Conservation (phyloP, 2,329 filamentous ascomycete species). For the Paradendryphiella salina region DNA sequence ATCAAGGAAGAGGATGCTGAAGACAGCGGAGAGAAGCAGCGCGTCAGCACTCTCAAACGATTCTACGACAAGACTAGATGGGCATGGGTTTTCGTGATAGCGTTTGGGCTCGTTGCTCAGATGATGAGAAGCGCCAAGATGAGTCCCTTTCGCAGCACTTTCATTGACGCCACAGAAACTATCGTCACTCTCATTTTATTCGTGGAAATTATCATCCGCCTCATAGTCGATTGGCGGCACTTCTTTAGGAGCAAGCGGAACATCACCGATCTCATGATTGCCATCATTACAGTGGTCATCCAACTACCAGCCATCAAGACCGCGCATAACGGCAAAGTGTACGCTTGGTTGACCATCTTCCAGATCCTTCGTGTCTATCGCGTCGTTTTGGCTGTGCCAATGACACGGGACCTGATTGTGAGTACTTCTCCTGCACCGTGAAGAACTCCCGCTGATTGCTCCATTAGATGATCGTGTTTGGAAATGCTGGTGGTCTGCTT, state of each 20-base stretch:
- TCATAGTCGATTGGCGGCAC: constrained; percentile 75
- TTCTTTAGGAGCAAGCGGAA: constrained; percentile 78
- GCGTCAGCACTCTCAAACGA: constrained; percentile 62
- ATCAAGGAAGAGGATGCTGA: constrained; percentile 46
- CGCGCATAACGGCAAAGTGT: constrained; percentile 63
- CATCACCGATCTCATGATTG: constrained; percentile 77
- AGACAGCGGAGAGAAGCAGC: constrained; percentile 44
- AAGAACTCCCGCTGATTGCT: constrained; percentile 20
- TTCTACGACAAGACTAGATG: constrained; percentile 73
- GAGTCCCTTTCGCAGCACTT: constrained; percentile 60
- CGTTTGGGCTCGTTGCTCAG: constrained; percentile 78
- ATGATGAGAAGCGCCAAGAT: constrained; percentile 76
- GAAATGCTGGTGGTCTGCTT: constrained; percentile 87
- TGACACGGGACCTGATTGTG: constrained; percentile 83
- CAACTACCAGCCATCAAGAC: constrained; percentile 78
- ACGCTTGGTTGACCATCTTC: constrained; percentile 88
- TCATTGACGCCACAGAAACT: constrained; percentile 74
- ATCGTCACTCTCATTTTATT: constrained; percentile 77
- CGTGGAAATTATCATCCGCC: constrained; percentile 78
- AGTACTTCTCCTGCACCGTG: constrained; percentile 15
- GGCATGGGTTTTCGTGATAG: constrained; percentile 81
- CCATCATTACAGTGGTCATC: constrained; percentile 80
- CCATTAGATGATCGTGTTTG: constrained; percentile 69
- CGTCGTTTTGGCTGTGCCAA: constrained; percentile 82
- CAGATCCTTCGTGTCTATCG: constrained; percentile 92